A percentile compares a stretch with the other conserved stretches of the same genome.
Evolutionary conservation across 2,329 filamentous ascomycete genomes (phyloP).

Genomic region (Teratosphaeria destructans): DNA sequence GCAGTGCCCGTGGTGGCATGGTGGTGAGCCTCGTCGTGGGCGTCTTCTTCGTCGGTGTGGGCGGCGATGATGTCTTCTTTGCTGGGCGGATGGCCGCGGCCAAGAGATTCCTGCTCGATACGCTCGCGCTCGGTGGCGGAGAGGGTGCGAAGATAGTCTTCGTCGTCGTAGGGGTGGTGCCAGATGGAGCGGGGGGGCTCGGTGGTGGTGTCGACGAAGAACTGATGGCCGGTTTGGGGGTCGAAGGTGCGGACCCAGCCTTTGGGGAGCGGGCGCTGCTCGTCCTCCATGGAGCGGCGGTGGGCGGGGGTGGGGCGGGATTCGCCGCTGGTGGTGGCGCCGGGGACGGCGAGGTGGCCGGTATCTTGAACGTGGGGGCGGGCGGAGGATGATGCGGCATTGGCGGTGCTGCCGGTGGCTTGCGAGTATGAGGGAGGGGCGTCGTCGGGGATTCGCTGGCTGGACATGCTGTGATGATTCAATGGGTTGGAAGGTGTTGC

Average conservation of each 20-base stretch:
- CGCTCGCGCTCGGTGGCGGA: conserved; percentile 39
- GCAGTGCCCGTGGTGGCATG: conserved; percentile 5
- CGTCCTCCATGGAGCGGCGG: conserved; percentile 53
- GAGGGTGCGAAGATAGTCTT: conserved; percentile 41
- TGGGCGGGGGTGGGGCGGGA: conserved; percentile 38
- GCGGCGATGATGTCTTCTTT: conserved; percentile 34
- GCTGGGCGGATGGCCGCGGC: conserved; percentile 21
- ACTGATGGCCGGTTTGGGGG: conserved; percentile 44
- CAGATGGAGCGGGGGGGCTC: conserved; percentile 49
- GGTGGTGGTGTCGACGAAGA: conserved; percentile 50
- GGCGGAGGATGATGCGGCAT: conserved; percentile 4
- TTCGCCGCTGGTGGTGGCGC: conserved; percentile 31
- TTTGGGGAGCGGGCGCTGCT: conserved; percentile 42
- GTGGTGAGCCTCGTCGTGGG: conserved; percentile 23
- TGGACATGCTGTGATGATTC: conserved; percentile 1
- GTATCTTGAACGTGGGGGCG: conserved; percentile 1
- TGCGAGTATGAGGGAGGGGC: conserved; percentile 11
- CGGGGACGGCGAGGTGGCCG: conserved; percentile 16
- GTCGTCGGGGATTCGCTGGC: conserved; percentile 7
- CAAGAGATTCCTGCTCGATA: conserved; percentile 31
- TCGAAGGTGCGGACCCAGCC: conserved; percentile 52
- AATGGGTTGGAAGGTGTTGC: background rate
- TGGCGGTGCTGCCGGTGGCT: conserved; percentile 1
- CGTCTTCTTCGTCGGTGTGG: conserved; percentile 37
- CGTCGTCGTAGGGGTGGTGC: conserved; percentile 53